These are phyloP conservation scores for Lachnellula arida DNA, from an alignment of 2,329 filamentous ascomycete genomes.

Conservation along the genomic window DNA sequence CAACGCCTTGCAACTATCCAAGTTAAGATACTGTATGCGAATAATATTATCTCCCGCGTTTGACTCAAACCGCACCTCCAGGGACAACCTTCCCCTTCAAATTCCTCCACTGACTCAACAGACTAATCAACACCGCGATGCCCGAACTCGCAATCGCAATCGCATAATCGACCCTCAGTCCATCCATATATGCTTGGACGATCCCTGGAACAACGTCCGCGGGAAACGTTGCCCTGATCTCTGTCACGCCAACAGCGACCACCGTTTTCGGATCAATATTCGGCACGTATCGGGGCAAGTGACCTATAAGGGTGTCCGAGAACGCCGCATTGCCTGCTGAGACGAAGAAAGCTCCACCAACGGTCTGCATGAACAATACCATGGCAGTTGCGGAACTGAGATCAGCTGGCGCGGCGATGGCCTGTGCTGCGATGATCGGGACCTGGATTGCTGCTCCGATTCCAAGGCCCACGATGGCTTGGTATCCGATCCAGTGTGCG, in stretches of 20 bases:
- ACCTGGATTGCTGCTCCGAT: slow-evolving; percentile 51
- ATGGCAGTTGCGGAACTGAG: slow-evolving; percentile 44
- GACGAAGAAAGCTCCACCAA: slow-evolving; percentile 47
- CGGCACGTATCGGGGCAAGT: slow-evolving; percentile 34
- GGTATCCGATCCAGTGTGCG: slow-evolving; percentile 53
- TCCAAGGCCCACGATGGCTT: slow-evolving; percentile 51
- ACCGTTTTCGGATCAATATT: slow-evolving; percentile 35
- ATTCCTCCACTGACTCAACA: slow-evolving; percentile 36
- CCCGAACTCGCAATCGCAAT: slow-evolving; percentile 48
- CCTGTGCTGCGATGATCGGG: slow-evolving; percentile 35
- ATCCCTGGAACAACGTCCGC: slow-evolving; percentile 47
- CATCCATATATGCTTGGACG: slow-evolving; percentile 56
- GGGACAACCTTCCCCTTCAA: slow-evolving; percentile 25
- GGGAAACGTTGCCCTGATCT: slow-evolving; percentile 49
- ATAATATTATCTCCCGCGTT: background rate
- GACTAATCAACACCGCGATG: slow-evolving; percentile 34
- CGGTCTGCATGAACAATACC: slow-evolving; percentile 43
- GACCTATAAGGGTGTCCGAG: slow-evolving; percentile 39
- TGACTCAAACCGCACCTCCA: slow-evolving; percentile 23
- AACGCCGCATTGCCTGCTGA: slow-evolving; percentile 45
- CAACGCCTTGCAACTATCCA: background rate
- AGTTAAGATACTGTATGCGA: background rate
- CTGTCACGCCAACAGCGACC: slow-evolving; percentile 46
- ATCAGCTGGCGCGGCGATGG: slow-evolving; percentile 37
- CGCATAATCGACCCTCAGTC: slow-evolving; percentile 59